Evolutionary conservation across 83 land plant genomes (phyloP), one percentile per base, ranked within the genome.

Genomic region (Picea engelmannii): DNA sequence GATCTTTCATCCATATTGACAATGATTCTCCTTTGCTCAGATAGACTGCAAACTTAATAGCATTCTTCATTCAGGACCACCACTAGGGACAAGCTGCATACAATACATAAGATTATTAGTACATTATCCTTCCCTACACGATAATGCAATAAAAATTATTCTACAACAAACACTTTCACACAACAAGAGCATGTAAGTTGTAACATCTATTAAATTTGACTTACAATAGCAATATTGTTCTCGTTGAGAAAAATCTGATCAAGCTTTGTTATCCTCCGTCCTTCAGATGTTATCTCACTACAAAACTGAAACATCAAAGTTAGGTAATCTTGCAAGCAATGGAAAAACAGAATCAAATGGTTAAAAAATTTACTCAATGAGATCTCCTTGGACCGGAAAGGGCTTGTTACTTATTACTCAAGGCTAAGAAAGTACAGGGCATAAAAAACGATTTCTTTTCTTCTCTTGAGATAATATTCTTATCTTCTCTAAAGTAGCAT

Each of bases 201-300:
- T 4, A 44, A 2, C 4, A 17, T 5, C 44, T 42, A 44, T 73
- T 42, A 20, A 42, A 73, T 44, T 16, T 47, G 11, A 84, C 99
- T 95, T 84, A 96, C 99, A 80, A 96, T 96, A 18, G 99, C 99
- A 86, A 96, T 96, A 86, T 96, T 96, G 94, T 96, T 96, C 47
- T 98, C 99, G 83, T 96, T 96, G 20, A 96, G 95, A 81, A 96
- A 86, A 70, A 96, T 96, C 82, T 96, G 99, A 79, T 96, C 99
- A 68, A 96, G 94, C 88, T 96, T 95, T 69, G 99, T 96, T 25
- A 96, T 93, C 76, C 99, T 79, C 61, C 96, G 89, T 10, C 99
- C 99, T 91, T 96, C 99, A 76, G 98, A 83, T 25, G 99, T 96
- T 62, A 96, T 96, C 80, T 96, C 99, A 89, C 99, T 96, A 89